A percentile compares a stretch with the other conserved stretches of the same genome.
Evolutionary conservation across 306 rosid genomes (phyloP).

Genomic region (Phaseolus lunatus): DNA sequence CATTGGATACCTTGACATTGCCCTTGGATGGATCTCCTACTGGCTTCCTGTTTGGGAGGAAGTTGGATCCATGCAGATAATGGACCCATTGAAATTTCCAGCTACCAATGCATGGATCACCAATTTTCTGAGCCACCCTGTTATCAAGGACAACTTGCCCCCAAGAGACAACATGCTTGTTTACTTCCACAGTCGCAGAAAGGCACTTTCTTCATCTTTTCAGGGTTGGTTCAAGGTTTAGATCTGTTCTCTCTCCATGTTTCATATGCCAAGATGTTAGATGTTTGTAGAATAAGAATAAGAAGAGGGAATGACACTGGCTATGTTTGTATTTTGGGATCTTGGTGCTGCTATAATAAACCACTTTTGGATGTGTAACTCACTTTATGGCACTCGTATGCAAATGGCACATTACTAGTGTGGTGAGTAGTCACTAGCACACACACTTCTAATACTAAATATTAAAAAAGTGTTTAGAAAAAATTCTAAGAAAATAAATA

Average conservation of each 20-base stretch:
- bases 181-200: conserved; percentile 45
- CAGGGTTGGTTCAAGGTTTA: conserved; percentile 37
- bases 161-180: conserved; percentile 50
- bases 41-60: conserved; percentile 62
- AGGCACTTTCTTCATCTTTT: conserved; percentile 3
- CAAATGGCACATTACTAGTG: no score
- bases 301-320: background rate
- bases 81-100: conserved; percentile 54
- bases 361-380: no score
- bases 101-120: conserved; percentile 49
- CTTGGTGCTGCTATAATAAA: no score
- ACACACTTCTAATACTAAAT: no score
- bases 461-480: no score
- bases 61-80: conserved; percentile 48
- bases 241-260: background rate
- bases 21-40: conserved; percentile 64
- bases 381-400: no score
- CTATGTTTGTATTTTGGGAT: no score
- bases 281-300: background rate
- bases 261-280: background rate
- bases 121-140: conserved; percentile 48
- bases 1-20: conserved; percentile 64
- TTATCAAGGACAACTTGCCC: conserved; percentile 56
- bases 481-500: no score
- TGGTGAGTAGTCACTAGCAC: no score